phyloP scores from a whole-genome alignment of 768 basidiomycete genomes.

The Pisolithus sp. region DNA sequence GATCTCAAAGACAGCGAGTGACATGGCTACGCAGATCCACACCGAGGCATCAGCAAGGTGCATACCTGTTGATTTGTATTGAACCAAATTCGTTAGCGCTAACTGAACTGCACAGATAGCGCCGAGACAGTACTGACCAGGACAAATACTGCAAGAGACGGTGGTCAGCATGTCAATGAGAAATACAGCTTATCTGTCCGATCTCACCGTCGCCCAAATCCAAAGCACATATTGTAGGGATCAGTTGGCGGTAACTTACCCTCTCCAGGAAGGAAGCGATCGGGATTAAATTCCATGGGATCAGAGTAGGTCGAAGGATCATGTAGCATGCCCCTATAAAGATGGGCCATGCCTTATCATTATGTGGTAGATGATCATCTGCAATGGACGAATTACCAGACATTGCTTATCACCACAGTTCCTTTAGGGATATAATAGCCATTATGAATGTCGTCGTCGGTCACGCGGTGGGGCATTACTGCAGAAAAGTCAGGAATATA shows the following conservation, averaged over 20 bases:
- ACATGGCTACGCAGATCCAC: slow-evolving; percentile 31
- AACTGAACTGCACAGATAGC: no score
- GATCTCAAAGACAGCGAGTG: slow-evolving; percentile 39
- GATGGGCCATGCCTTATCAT: slow-evolving; percentile 12
- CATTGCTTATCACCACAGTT: slow-evolving; percentile 1
- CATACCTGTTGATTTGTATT: slow-evolving; percentile 29
- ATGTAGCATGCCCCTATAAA: slow-evolving; percentile 32
- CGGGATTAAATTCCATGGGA: slow-evolving; percentile 30
- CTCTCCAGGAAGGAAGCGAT: slow-evolving; percentile 20
- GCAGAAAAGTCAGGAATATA: slow-evolving; percentile 40
- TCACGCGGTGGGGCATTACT: neutral
- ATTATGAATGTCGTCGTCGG: slow-evolving; percentile 6
- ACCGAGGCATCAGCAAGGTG: slow-evolving; percentile 42
- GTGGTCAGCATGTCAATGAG: slow-evolving; percentile 39
- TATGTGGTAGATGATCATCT: slow-evolving; percentile 6
- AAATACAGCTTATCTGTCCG: slow-evolving; percentile 8
- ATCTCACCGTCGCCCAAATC: slow-evolving; percentile 41
- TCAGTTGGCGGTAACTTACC: slow-evolving; percentile 30
- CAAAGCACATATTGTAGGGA: slow-evolving; percentile 39
- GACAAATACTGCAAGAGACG: neutral
- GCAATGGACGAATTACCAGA: slow-evolving; percentile 5
- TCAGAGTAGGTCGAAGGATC: slow-evolving; percentile 31
- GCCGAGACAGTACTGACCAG: neutral
- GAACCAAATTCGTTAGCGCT: neutral
- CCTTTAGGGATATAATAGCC: slow-evolving; percentile 10